Percentiles rank a stretch among this genome's conserved stretches.
phyloP scores from a whole-genome alignment of 192 early-diverging fungal genomes.

The Coemansia sp. region DNA sequence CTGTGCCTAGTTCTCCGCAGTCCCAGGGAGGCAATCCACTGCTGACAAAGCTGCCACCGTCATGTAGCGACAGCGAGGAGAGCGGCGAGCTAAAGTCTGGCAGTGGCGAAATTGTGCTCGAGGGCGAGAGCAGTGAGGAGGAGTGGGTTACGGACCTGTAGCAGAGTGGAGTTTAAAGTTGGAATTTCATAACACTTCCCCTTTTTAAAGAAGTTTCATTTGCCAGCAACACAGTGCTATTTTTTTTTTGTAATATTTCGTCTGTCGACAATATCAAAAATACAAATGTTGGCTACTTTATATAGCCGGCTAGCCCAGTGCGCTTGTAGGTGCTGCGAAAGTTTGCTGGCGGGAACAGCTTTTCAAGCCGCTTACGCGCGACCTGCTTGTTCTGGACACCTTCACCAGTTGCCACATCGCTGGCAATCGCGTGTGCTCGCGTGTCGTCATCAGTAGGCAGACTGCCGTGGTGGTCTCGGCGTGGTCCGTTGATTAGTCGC shows the following conservation, averaged over 20 bases:
- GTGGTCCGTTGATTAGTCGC: conserved; percentile 46
- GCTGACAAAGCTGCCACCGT: conserved; percentile 15
- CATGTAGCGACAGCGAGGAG: conserved; percentile 20
- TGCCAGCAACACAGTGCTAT: too few relatives aligned
- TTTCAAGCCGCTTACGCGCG: conserved; percentile 30
- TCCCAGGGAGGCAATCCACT: background rate
- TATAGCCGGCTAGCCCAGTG: conserved; percentile 35
- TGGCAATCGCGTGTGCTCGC: background rate
- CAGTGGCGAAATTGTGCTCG: conserved; percentile 30
- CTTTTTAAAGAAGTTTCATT: too few relatives aligned
- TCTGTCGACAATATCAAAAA: background rate
- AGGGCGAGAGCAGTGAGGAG: conserved; percentile 37
- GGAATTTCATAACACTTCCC: too few relatives aligned
- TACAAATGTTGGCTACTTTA: conserved; percentile 14
- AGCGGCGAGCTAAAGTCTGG: conserved; percentile 12
- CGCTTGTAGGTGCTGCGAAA: conserved; percentile 47
- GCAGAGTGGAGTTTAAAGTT: background rate
- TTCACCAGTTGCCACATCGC: background rate
- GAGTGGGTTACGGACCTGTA: conserved; percentile 51
- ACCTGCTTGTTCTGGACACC: conserved; percentile 15
- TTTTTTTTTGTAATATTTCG: background rate
- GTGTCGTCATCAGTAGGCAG: background rate
- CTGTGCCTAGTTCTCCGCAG: conserved; percentile 1
- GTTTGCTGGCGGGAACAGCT: conserved; percentile 50
- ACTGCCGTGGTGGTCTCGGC: conserved; percentile 8